Evolutionary conservation across 495 filamentous ascomycete species (phyloP), one percentile per base, ranked within the genome.

Genomic region (Margaritispora aquatica): DNA sequence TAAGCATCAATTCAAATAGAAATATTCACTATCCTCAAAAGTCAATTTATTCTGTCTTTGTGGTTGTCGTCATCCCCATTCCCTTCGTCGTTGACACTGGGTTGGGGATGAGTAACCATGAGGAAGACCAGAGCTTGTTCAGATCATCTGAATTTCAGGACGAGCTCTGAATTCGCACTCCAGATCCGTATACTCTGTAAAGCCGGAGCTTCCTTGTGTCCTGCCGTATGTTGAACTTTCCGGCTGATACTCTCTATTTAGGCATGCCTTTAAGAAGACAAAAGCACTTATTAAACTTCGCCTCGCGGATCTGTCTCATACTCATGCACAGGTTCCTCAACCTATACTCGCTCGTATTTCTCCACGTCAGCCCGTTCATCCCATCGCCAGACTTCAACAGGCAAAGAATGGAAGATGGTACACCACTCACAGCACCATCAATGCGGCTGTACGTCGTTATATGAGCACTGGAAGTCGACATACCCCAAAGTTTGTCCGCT

Each of bases 321-420:
- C 80, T 61, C 56, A 76, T 55, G 63, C 66, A 53, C 74, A 77
- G 53, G 68, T 81, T 63, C n/a, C n/a, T n/a, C 77, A 82, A 66
- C 79, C 75, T 62, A 71, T 77, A 55, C 66, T 72, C 61, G 71
- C 77, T 54, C 77, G 77, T 60, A 78, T 73, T 64, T 58, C 74
- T 22, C 74, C 81, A 19, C 78, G 81, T 57, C 89, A 92, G 59
- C 88, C 90, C 21, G 75, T 93, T 66, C 85, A 88, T 67, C 87
- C 82, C 3, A 74, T 76, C 23, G 90, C 89, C 8, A 79, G 81
- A 47, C 82, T 94, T 54, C 86, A 85, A 55, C 87, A 90, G 69
- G 77, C 80, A 61, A 88, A 88, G n/a, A n/a, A n/a, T 65, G 75
- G 70, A 49, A 79, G 88, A 65, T 89, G 87, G 79, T 89, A 85